Evolutionary conservation across 257 asterid species (phyloP).

Genomic region (Nicotiana otophora): DNA sequence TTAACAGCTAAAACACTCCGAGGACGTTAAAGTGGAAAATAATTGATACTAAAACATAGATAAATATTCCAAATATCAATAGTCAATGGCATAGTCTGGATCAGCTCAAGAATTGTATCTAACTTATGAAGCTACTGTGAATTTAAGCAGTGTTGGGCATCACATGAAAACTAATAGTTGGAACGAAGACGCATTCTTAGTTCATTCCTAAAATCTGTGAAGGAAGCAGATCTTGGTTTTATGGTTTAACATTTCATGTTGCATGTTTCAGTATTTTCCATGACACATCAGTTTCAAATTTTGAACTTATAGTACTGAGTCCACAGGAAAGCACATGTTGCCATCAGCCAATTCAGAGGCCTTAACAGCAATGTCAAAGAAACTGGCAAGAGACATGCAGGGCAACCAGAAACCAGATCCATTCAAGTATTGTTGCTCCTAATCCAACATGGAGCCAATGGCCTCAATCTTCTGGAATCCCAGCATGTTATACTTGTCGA

Average conservation of each 20-base stretch:
- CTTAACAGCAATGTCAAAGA: conserved; percentile 29
- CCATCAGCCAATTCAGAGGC: conserved; percentile 81
- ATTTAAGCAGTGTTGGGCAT: background rate
- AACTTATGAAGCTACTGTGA: background rate
- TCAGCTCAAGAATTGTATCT: background rate
- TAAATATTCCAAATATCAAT: no score
- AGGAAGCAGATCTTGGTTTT: background rate
- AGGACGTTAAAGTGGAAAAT: no score
- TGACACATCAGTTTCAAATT: conserved; percentile 3
- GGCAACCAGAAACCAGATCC: conserved; percentile 30
- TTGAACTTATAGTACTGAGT: conserved; percentile 7
- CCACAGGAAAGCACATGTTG: conserved; percentile 77
- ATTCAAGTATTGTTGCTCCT: conserved; percentile 75
- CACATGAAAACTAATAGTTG: background rate
- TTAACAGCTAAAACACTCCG: no score
- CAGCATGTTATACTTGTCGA: conserved; percentile 93
- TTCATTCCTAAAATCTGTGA: background rate
- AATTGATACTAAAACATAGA: no score
- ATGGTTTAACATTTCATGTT: background rate
- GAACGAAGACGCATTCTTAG: background rate
- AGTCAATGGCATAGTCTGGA: background rate
- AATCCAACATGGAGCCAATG: conserved; percentile 94
- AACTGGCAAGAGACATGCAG: conserved; percentile 26
- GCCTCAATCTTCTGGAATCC: conserved; percentile 93
- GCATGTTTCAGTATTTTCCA: background rate